phyloP scores from a whole-genome alignment of 305 asterid species.

The Fraxinus sp. region DNA sequence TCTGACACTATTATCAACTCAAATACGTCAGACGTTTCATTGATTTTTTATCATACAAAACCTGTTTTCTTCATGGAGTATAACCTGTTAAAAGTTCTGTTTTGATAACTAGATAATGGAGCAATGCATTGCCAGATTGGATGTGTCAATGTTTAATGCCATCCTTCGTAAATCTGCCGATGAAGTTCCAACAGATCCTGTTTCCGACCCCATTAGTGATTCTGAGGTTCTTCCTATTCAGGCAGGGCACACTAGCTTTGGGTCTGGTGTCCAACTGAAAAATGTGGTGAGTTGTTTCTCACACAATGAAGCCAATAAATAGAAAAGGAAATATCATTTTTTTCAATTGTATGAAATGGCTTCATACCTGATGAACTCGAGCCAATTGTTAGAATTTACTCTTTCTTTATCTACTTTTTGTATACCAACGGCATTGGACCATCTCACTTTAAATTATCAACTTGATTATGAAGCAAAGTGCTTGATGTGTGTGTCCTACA shows the following conservation, averaged over 20 bases:
- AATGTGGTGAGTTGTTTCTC: constrained; percentile 54
- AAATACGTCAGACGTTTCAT: not conserved
- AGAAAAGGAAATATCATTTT: not conserved
- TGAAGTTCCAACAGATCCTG: constrained; percentile 88
- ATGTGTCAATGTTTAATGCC: constrained; percentile 91
- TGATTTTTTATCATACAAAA: not conserved
- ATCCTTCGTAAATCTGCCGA: constrained; percentile 83
- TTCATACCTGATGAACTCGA: not conserved
- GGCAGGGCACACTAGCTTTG: constrained; percentile 81
- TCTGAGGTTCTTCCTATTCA: constrained; percentile 80
- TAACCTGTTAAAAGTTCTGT: constrained; percentile 22
- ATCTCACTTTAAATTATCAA: not conserved
- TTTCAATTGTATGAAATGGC: not conserved
- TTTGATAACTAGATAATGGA: constrained; percentile 68
- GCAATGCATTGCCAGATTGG: constrained; percentile 82
- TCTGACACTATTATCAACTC: not conserved
- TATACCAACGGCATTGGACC: not conserved
- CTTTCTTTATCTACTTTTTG: not conserved
- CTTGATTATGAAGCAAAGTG: not conserved
- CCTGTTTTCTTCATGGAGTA: not conserved
- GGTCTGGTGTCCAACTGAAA: constrained; percentile 90
- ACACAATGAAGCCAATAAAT: not conserved
- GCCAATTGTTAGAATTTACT: not conserved
- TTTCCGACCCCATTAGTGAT: constrained; percentile 88
- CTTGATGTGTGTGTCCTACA: constrained; percentile 8